These are phyloP conservation scores for Moringa oleifera DNA, from an alignment of 345 rosid species.

Conservation along the genomic window DNA sequence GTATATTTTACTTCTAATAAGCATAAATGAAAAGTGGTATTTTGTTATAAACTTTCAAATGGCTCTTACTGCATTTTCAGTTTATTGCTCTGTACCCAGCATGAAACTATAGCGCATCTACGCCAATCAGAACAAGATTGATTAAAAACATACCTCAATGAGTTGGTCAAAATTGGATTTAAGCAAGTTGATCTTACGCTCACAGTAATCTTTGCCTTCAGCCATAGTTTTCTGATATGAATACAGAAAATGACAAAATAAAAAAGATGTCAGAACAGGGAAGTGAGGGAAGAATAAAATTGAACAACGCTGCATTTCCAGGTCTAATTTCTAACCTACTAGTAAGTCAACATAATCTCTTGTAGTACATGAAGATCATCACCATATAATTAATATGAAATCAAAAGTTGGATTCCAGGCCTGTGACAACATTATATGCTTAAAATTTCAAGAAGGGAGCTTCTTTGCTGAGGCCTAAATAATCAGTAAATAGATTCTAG, in stretches of 20 bases:
- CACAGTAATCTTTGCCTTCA: slow-evolving; percentile 89
- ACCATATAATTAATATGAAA: too few relatives aligned
- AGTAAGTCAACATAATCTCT: background rate
- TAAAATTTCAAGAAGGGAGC: too few relatives aligned
- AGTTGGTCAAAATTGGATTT: slow-evolving; percentile 96
- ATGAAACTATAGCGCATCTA: too few relatives aligned
- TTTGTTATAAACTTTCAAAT: too few relatives aligned
- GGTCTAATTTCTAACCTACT: background rate
- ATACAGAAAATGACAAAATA: background rate
- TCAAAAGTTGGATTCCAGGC: too few relatives aligned
- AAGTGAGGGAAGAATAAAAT: background rate
- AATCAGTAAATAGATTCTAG: too few relatives aligned
- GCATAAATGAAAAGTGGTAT: background rate
- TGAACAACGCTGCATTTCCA: too few relatives aligned
- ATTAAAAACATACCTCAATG: slow-evolving; percentile 52
- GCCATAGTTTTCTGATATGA: slow-evolving; percentile 72
- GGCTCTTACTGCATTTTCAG: background rate
- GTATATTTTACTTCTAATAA: too few relatives aligned
- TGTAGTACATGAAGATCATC: background rate
- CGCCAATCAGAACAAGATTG: background rate
- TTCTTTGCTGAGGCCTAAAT: too few relatives aligned
- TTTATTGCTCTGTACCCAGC: background rate
- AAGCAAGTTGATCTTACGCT: slow-evolving; percentile 85
- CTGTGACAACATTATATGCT: too few relatives aligned
- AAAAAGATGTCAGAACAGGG: background rate